Evolutionary conservation across 2,329 filamentous ascomycete genomes (phyloP).

Genomic region (Sporothrix dimorphospora): DNA sequence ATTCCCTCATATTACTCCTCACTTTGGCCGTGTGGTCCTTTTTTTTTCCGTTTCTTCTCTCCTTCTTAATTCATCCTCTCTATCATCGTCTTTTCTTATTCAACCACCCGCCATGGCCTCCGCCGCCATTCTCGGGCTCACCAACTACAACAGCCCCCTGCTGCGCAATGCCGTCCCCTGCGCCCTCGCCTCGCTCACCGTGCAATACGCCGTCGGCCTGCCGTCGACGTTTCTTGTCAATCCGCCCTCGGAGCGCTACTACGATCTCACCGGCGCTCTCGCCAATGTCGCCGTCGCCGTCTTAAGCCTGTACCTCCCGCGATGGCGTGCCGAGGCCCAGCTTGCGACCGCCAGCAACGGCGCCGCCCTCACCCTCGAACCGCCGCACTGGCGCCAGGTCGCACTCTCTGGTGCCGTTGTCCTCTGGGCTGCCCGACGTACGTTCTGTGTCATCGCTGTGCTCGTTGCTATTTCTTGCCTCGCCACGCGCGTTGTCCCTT

Average conservation of each 20-base stretch:
- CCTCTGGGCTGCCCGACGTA: slow-evolving; percentile 65
- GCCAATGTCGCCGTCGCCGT: slow-evolving; percentile 68
- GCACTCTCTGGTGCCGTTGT: slow-evolving; percentile 45
- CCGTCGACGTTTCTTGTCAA: slow-evolving; percentile 56
- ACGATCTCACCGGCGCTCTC: slow-evolving; percentile 67
- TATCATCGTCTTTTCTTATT: not conserved
- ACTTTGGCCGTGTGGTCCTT: too few relatives aligned
- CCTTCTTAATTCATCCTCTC: too few relatives aligned
- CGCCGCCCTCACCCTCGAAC: slow-evolving; percentile 42
- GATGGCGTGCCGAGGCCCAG: slow-evolving; percentile 50
- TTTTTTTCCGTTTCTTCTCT: too few relatives aligned
- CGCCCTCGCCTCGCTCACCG: slow-evolving; percentile 63
- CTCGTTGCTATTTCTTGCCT: not conserved
- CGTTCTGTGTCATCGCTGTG: slow-evolving; percentile 34
- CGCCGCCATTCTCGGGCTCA: slow-evolving; percentile 57
- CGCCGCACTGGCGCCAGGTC: slow-evolving; percentile 60
- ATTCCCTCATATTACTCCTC: not conserved
- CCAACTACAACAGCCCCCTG: slow-evolving; percentile 64
- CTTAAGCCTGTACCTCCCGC: slow-evolving; percentile 63
- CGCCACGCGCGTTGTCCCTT: not conserved
- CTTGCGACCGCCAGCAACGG: slow-evolving; percentile 5
- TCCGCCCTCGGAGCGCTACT: slow-evolving; percentile 66
- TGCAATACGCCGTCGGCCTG: slow-evolving; percentile 64
- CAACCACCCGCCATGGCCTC: slow-evolving; percentile 34
- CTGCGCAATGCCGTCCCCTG: slow-evolving; percentile 65